phyloP scores from a whole-genome alignment of 768 basidiomycete genomes.

The Cystobasidium onofrii region DNA sequence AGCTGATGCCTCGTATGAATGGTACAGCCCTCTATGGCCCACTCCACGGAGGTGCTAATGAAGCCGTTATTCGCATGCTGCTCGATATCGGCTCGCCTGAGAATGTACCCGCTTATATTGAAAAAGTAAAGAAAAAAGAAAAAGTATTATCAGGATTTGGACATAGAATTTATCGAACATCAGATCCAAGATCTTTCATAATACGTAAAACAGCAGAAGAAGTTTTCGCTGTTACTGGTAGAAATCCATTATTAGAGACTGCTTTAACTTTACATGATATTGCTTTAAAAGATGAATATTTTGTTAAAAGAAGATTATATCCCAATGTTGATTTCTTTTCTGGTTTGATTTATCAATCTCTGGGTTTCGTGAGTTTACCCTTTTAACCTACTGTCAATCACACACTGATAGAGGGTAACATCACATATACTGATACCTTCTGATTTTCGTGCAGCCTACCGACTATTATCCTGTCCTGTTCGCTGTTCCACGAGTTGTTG shows the following conservation, averaged over 20 bases:
- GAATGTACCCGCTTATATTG: constrained; percentile 52
- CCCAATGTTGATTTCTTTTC: constrained; percentile 71
- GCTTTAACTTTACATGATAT: constrained; percentile 81
- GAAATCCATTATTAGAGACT: constrained; percentile 73
- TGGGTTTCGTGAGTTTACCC: not conserved
- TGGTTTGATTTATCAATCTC: constrained; percentile 61
- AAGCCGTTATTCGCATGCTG: constrained; percentile 86
- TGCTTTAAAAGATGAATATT: constrained; percentile 85
- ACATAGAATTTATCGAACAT: constrained; percentile 75
- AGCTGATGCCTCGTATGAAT: not conserved
- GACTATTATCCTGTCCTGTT: constrained; percentile 93
- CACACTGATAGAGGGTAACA: too few relatives aligned
- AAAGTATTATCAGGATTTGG: constrained; percentile 77
- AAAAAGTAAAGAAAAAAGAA: constrained; percentile 77
- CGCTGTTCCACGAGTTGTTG: constrained; percentile 81
- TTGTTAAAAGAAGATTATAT: constrained; percentile 66
- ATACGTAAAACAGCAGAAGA: constrained; percentile 83
- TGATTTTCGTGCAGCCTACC: constrained; percentile 59
- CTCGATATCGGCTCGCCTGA: constrained; percentile 71
- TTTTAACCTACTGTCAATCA: too few relatives aligned
- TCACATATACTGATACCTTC: too few relatives aligned
- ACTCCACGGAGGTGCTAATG: constrained; percentile 68
- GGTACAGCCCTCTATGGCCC: constrained; percentile 1
- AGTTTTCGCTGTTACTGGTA: constrained; percentile 60
- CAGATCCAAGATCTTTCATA: constrained; percentile 81